These are phyloP conservation scores for Talaromyces piceae DNA, from an alignment of 2,329 filamentous ascomycete genomes.

Conservation along the genomic window DNA sequence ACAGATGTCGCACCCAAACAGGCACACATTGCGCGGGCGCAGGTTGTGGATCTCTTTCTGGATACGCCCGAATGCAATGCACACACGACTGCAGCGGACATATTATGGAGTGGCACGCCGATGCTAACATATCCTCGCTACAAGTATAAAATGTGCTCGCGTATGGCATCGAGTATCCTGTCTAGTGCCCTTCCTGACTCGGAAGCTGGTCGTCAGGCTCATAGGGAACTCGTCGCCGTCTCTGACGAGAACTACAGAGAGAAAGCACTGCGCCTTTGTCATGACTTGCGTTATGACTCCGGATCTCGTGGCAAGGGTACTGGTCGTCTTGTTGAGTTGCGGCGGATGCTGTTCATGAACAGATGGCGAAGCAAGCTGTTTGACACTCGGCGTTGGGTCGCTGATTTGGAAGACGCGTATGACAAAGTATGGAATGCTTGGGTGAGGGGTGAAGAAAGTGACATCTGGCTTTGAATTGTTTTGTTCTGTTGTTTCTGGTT, in stretches of 20 bases:
- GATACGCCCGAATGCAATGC: conserved; percentile 98
- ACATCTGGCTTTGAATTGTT: conserved; percentile 65
- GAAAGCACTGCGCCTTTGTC: conserved; percentile 61
- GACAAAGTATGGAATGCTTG: conserved; percentile 81
- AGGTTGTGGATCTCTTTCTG: conserved; percentile 88
- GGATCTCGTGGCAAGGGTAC: conserved; percentile 20
- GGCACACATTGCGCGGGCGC: conserved; percentile 83
- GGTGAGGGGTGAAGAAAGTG: conserved; percentile 79
- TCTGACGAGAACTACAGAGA: conserved; percentile 81
- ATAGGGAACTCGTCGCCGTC: conserved; percentile 65
- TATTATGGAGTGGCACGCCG: conserved; percentile 93
- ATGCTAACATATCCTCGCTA: conserved; percentile 85
- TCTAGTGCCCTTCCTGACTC: conserved; percentile 75
- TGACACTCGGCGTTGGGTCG: conserved; percentile 84
- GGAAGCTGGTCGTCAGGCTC: conserved; percentile 58
- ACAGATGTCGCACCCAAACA: conserved; percentile 96
- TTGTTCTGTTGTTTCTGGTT: background rate
- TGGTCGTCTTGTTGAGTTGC: conserved; percentile 70
- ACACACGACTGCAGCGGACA: conserved; percentile 92
- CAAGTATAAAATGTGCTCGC: conserved; percentile 96
- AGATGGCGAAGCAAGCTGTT: conserved; percentile 85
- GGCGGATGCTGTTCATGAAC: conserved; percentile 72
- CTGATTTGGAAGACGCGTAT: conserved; percentile 81
- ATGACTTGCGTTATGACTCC: conserved; percentile 51
- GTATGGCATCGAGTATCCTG: conserved; percentile 93